Conservation (phyloP, 176 grass and related monocot genomes). For the Avena insularis region DNA sequence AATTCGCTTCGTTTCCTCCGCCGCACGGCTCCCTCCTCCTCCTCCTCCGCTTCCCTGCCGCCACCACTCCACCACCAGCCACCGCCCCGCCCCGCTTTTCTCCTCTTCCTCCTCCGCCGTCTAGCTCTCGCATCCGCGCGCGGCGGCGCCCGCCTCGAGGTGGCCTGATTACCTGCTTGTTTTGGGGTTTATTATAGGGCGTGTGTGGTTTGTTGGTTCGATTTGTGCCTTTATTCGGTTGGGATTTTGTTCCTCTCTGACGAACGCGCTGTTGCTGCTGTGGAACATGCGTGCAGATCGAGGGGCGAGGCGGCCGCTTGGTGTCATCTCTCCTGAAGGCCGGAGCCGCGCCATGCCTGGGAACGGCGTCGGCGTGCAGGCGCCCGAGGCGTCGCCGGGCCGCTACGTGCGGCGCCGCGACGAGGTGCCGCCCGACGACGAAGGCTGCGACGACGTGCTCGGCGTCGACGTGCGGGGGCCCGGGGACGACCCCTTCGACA, state of each 20-base stretch:
- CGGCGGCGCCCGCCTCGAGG: constrained; percentile 45
- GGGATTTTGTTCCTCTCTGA: not conserved
- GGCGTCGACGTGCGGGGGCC: constrained; percentile 8
- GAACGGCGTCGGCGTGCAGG: constrained; percentile 16
- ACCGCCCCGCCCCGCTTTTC: not conserved
- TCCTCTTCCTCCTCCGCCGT: not conserved
- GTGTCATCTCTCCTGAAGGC: constrained; percentile 79
- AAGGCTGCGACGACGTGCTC: constrained; percentile 44
- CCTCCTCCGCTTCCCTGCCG: no score
- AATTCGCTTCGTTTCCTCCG: no score
- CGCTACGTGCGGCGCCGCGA: constrained; percentile 46
- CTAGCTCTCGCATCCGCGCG: not conserved
- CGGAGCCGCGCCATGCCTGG: constrained; percentile 37
- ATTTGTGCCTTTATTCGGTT: not conserved
- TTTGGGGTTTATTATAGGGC: not conserved
- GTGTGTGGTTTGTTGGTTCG: not conserved
- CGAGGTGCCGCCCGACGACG: constrained; percentile 37
- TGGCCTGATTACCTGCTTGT: not conserved
- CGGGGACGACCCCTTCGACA: constrained; percentile 54
- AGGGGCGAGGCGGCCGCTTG: constrained; percentile 37
- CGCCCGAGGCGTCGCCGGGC: constrained; percentile 49
- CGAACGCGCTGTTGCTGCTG: not conserved
- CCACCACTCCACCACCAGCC: no score
- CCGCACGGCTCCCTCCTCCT: no score
- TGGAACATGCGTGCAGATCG: constrained; percentile 57